phyloP scores from a whole-genome alignment of 176 grass and related monocot genomes.

The Canna indica region DNA sequence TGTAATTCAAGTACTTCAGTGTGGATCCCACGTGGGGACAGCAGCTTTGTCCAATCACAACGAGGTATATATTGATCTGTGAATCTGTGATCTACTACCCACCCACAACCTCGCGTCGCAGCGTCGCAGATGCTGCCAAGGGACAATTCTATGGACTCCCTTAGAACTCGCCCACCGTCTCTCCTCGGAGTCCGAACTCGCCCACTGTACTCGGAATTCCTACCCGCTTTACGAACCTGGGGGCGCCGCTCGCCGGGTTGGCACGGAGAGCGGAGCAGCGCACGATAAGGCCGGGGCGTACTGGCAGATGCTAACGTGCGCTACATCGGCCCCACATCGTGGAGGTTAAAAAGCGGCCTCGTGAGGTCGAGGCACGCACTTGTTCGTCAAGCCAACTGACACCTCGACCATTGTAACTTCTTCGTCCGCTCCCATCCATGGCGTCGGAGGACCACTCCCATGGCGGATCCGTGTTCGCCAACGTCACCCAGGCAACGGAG shows the following conservation, averaged over 20 bases:
- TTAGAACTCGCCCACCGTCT: too few relatives aligned
- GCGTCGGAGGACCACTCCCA: slow-evolving; percentile 25
- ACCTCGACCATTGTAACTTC: not conserved
- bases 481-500: slow-evolving; percentile 66
- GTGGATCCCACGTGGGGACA: too few relatives aligned
- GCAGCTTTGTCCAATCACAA: too few relatives aligned
- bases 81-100: too few relatives aligned
- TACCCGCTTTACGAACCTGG: too few relatives aligned
- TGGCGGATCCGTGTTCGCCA: slow-evolving; percentile 58
- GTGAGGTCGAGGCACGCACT: not conserved
- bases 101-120: too few relatives aligned
- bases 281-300: not conserved
- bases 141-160: too few relatives aligned
- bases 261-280: not conserved
- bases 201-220: too few relatives aligned
- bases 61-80: too few relatives aligned
- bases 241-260: not conserved
- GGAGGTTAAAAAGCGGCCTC: not conserved
- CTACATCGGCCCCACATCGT: not conserved
- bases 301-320: not conserved
- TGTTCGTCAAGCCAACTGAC: not conserved
- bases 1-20: too few relatives aligned
- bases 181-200: too few relatives aligned
- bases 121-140: too few relatives aligned
- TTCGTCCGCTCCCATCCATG: slow-evolving; percentile 26